phyloP scores from a whole-genome alignment of 2,329 filamentous ascomycete species.

The Rutstroemia sp. region DNA sequence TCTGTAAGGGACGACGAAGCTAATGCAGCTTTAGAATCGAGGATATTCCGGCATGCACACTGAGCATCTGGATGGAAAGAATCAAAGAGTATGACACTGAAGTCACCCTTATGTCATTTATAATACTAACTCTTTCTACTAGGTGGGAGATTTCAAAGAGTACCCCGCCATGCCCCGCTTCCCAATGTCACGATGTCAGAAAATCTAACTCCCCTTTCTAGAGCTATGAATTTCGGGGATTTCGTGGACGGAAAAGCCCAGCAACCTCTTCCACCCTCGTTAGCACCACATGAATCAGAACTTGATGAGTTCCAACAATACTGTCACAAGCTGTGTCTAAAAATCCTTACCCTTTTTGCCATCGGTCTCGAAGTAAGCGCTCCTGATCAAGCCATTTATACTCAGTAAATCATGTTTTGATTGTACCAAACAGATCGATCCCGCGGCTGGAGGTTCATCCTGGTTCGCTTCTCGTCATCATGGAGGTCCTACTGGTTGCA shows the following conservation, averaged over 20 bases:
- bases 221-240: slow-evolving; percentile 87
- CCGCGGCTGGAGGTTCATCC: slow-evolving; percentile 17
- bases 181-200: no score
- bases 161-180: slow-evolving; percentile 28
- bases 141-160: slow-evolving; percentile 88
- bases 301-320: slow-evolving; percentile 60
- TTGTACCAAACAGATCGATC: slow-evolving; percentile 18
- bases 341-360: slow-evolving; percentile 70
- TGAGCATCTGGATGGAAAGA: slow-evolving; percentile 79
- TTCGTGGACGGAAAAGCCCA: slow-evolving; percentile 60
- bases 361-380: slow-evolving; percentile 57
- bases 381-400: not conserved
- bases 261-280: slow-evolving; percentile 65
- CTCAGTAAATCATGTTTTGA: not conserved
- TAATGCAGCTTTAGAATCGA: slow-evolving; percentile 52
- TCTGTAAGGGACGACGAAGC: slow-evolving; percentile 7
- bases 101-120: slow-evolving; percentile 8
- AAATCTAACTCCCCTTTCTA: slow-evolving; percentile 30
- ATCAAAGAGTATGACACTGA: slow-evolving; percentile 56
- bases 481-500: slow-evolving; percentile 43
- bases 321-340: slow-evolving; percentile 67
- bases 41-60: slow-evolving; percentile 86
- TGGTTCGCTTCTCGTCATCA: slow-evolving; percentile 56
- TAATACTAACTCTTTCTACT: not conserved
- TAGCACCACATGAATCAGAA: slow-evolving; percentile 51